These are phyloP conservation scores for Arachnomyces sp. DNA, from an alignment of 2,329 filamentous ascomycete genomes.

Conservation along the genomic window DNA sequence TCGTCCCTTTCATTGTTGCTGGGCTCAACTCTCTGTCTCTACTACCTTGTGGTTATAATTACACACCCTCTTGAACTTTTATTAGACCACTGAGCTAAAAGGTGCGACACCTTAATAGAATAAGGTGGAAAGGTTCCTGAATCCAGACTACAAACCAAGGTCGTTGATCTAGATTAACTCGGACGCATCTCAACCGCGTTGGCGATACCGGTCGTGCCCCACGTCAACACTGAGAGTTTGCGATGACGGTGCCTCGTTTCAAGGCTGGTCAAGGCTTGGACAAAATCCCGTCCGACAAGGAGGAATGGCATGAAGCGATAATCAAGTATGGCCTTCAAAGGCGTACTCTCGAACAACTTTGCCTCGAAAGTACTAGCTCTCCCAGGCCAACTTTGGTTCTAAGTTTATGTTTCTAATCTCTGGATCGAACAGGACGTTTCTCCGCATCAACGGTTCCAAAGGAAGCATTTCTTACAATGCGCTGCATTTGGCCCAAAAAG, in stretches of 20 bases:
- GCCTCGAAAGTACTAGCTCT: constrained; percentile 8
- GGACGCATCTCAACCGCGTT: too few species aligned
- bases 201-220: too few species aligned
- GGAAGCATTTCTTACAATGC: constrained; percentile 11
- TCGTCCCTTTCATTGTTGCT: too few species aligned
- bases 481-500: constrained; percentile 10
- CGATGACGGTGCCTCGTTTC: not conserved
- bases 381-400: constrained; percentile 4
- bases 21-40: too few species aligned
- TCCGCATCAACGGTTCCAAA: constrained; percentile 11
- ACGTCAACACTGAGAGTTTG: too few species aligned
- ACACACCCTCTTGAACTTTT: too few species aligned
- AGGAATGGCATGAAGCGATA: constrained; percentile 5
- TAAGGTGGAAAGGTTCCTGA: too few species aligned
- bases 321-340: constrained; percentile 8
- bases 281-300: not conserved
- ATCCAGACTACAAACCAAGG: too few species aligned
- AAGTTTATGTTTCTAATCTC: constrained; percentile 4
- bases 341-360: constrained; percentile 7
- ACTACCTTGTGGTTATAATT: too few species aligned
- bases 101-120: too few species aligned
- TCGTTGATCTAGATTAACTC: too few species aligned
- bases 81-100: too few species aligned
- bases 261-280: not conserved
- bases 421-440: constrained; percentile 8